Percentiles rank a stretch among this genome's conserved stretches.
Evolutionary conservation across 164 flowering plant genomes (phyloP).

Genomic region (Annona squamosa): DNA sequence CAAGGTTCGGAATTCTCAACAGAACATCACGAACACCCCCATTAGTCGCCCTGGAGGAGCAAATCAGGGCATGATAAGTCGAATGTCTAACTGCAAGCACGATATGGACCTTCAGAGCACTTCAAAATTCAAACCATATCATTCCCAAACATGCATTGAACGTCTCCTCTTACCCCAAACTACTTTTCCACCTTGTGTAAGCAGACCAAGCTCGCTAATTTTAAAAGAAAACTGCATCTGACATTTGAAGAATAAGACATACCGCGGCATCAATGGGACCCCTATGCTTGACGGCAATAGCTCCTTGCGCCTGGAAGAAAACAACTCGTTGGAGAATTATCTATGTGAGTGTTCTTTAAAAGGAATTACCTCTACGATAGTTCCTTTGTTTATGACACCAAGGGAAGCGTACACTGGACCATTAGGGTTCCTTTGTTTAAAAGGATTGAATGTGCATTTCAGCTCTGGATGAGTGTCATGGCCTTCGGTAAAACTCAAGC

Average conservation of each 20-base stretch:
- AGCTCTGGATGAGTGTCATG: constrained; percentile 97
- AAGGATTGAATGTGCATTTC: constrained; percentile 90
- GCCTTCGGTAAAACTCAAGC: constrained; percentile 84
- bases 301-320: constrained; percentile 23
- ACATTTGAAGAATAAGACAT: neutral
- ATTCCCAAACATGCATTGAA: no score
- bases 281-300: neutral
- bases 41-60: no score
- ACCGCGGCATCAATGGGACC: neutral
- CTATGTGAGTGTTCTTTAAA: constrained; percentile 38
- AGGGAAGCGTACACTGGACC: constrained; percentile 93
- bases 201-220: constrained; percentile 90
- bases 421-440: constrained; percentile 85
- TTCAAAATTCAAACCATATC: no score
- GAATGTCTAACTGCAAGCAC: no score
- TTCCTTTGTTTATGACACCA: constrained; percentile 60
- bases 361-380: constrained; percentile 52
- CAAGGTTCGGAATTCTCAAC: no score
- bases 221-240: constrained; percentile 24
- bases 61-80: no score
- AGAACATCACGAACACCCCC: no score
- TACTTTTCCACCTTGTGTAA: constrained; percentile 99
- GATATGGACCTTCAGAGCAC: no score
- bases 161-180: constrained; percentile 66
- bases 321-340: no score